Evolutionary conservation across 208 protist genomes (phyloP).

Genomic region (Trypanosoma rangeli): DNA sequence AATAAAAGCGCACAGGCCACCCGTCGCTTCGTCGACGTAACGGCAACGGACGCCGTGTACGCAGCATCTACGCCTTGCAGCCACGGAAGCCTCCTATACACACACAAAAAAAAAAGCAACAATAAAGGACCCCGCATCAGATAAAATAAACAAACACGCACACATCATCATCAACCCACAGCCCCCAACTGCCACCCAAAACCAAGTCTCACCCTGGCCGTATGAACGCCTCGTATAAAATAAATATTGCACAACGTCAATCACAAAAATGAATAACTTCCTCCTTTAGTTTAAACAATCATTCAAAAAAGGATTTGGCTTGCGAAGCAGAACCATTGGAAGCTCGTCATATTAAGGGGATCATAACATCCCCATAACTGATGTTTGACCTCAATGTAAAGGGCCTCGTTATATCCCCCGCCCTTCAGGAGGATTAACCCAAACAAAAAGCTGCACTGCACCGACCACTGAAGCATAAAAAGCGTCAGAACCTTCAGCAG

Average conservation of each 20-base stretch:
- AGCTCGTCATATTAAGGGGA: slow-evolving; percentile 14
- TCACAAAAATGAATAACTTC: slow-evolving; percentile 2
- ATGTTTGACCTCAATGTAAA: slow-evolving; percentile 12
- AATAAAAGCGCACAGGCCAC: slow-evolving; percentile 5
- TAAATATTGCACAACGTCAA: background rate
- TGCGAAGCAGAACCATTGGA: slow-evolving; percentile 28
- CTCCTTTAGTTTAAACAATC: background rate
- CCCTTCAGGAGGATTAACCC: slow-evolving; percentile 29
- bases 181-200: background rate
- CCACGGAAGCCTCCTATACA: background rate
- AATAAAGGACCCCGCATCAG: background rate
- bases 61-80: slow-evolving; percentile 11
- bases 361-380: slow-evolving; percentile 19
- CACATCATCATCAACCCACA: background rate
- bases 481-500: slow-evolving; percentile 49
- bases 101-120: slow-evolving; percentile 5
- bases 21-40: background rate
- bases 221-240: background rate
- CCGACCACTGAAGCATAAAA: slow-evolving; percentile 46
- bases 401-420: slow-evolving; percentile 7
- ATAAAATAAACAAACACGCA: slow-evolving; percentile 15
- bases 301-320: slow-evolving; percentile 32
- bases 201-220: background rate
- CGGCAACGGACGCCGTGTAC: background rate
- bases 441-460: slow-evolving; percentile 57